Evolutionary conservation across 345 rosid genomes (phyloP).

Genomic region (Conringia planisiliqua): DNA sequence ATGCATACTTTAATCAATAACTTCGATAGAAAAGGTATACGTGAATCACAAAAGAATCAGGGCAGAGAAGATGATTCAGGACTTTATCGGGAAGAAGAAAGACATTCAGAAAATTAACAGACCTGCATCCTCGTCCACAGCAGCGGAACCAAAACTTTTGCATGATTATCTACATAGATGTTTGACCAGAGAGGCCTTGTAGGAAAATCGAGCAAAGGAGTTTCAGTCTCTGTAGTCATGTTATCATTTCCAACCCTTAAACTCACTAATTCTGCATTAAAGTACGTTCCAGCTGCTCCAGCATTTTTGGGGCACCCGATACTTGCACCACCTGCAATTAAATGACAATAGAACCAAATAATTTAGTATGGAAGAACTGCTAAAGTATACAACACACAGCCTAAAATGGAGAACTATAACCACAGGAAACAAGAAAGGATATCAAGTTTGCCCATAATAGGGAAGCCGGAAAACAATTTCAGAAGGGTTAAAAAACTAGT

Average conservation of each 20-base stretch:
- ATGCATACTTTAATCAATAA: not conserved
- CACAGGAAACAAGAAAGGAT: constrained; percentile 1
- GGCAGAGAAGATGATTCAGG: not conserved
- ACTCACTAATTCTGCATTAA: constrained; percentile 78
- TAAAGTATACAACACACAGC: constrained; percentile 4
- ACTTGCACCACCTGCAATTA: constrained; percentile 74
- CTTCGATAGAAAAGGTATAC: not conserved
- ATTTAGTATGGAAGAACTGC: not conserved
- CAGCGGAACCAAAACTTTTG: constrained; percentile 90
- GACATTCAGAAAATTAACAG: constrained; percentile 15
- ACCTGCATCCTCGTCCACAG: constrained; percentile 99
- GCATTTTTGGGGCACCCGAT: constrained; percentile 80
- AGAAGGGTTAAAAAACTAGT: not conserved
- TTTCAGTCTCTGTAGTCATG: constrained; percentile 83
- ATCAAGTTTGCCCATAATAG: not conserved
- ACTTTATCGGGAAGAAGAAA: not conserved
- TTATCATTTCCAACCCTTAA: constrained; percentile 86
- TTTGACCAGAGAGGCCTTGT: constrained; percentile 81
- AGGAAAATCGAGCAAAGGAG: constrained; percentile 91
- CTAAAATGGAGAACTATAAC: not conserved
- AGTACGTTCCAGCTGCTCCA: constrained; percentile 98
- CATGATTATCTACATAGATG: constrained; percentile 86
- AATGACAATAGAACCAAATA: not conserved
- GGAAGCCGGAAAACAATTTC: not conserved
- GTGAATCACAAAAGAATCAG: constrained; percentile 7